Conservation (phyloP, 75 land plant species). For the Picea sitchensis region DNA sequence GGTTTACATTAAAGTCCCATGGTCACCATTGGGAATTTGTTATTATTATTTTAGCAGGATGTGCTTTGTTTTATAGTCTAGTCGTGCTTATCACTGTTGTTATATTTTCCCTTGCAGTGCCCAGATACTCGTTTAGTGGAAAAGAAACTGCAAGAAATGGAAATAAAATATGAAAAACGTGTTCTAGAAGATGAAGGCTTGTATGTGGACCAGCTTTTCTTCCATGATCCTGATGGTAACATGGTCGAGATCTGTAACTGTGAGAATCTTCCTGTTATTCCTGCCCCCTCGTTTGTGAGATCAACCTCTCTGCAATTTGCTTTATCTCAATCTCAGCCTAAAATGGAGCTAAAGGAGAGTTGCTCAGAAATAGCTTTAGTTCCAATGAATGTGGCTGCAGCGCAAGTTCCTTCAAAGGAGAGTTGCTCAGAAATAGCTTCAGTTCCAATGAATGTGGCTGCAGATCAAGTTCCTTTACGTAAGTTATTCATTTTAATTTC, state of each 20-base stretch:
- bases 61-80: not conserved
- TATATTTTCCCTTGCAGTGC: no score
- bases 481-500: no score
- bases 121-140: not conserved
- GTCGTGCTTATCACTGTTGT: not conserved
- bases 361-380: not conserved
- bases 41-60: not conserved
- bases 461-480: no score
- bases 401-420: not conserved
- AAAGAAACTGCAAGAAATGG: slow-evolving; percentile 8
- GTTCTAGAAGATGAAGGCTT: slow-evolving; percentile 14
- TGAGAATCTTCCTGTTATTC: slow-evolving; percentile 17
- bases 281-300: not conserved
- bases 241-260: slow-evolving; percentile 26
- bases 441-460: not conserved
- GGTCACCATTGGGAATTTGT: no score
- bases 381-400: not conserved
- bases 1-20: slow-evolving; percentile 7
- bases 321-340: not conserved
- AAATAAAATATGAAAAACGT: slow-evolving; percentile 6
- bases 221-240: slow-evolving; percentile 25
- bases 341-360: not conserved
- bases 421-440: not conserved
- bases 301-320: not conserved
- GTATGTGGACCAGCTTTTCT: slow-evolving; percentile 20